phyloP scores from a whole-genome alignment of 805 yeast species.

The Candida ponderosae region DNA sequence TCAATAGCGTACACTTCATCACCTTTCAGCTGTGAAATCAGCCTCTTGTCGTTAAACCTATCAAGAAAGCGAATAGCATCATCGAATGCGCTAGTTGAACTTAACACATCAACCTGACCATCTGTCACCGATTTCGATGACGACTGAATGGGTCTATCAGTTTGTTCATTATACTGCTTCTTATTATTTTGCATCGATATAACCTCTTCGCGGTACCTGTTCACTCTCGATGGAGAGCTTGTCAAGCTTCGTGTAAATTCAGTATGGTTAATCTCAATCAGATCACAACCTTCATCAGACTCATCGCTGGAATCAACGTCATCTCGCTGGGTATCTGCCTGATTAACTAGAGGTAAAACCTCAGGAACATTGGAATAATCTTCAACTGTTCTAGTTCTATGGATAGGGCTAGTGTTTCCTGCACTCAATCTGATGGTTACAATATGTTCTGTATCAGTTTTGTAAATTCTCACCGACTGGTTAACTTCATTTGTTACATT shows the following conservation, averaged over 20 bases:
- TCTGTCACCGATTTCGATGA: background rate
- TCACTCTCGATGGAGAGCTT: background rate
- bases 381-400: too few relatives aligned
- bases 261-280: background rate
- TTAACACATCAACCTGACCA: too few relatives aligned
- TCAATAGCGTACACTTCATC: constrained; percentile 7
- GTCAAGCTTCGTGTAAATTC: background rate
- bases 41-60: constrained; percentile 2
- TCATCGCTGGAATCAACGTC: too few relatives aligned
- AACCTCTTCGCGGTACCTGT: background rate
- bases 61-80: background rate
- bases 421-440: too few relatives aligned
- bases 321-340: too few relatives aligned
- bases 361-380: too few relatives aligned
- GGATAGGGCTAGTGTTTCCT: too few relatives aligned
- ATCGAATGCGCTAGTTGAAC: background rate
- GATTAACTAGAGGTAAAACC: too few relatives aligned
- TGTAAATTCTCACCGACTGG: too few relatives aligned
- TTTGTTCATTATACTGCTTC: too few relatives aligned
- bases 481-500: too few relatives aligned
- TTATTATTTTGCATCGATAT: background rate
- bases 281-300: background rate
- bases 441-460: too few relatives aligned
- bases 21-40: constrained; percentile 1
- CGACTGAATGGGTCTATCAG: background rate